Evolutionary conservation across 73 alveolate species (phyloP).

Genomic region (Symbiodinium pilosum): DNA sequence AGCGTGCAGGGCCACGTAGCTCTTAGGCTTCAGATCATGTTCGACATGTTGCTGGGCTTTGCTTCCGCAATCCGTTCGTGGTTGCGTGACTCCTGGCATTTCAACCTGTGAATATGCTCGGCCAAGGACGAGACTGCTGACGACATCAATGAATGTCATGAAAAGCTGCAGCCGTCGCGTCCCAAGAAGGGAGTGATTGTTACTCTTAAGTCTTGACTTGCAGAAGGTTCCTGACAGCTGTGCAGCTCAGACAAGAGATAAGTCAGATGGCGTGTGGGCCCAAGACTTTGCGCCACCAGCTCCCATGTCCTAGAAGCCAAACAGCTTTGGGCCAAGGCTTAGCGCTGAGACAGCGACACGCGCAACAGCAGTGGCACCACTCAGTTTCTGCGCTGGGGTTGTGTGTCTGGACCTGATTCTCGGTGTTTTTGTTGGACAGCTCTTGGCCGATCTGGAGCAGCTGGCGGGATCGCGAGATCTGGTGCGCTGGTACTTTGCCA

Average conservation of each 20-base stretch:
- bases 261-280: not conserved
- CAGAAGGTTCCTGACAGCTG: not conserved
- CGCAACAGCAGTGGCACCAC: not conserved
- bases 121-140: not conserved
- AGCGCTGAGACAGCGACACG: not conserved
- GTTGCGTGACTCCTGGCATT: too few species aligned
- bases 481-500: not conserved
- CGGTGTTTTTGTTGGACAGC: not conserved
- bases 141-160: not conserved
- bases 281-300: not conserved
- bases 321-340: not conserved
- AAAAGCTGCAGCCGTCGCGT: not conserved
- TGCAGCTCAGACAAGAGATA: not conserved
- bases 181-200: not conserved
- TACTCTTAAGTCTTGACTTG: not conserved
- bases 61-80: too few species aligned
- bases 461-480: slow-evolving; percentile 6
- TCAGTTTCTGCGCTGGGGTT: not conserved
- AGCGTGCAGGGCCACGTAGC: too few species aligned
- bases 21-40: too few species aligned
- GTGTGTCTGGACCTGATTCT: too few species aligned
- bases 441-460: not conserved
- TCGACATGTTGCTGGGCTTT: too few species aligned
- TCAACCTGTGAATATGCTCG: too few species aligned
- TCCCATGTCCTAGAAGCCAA: not conserved